These are phyloP conservation scores for Vachellia pachyceras DNA, from an alignment of 306 rosid species.

Conservation along the genomic window DNA sequence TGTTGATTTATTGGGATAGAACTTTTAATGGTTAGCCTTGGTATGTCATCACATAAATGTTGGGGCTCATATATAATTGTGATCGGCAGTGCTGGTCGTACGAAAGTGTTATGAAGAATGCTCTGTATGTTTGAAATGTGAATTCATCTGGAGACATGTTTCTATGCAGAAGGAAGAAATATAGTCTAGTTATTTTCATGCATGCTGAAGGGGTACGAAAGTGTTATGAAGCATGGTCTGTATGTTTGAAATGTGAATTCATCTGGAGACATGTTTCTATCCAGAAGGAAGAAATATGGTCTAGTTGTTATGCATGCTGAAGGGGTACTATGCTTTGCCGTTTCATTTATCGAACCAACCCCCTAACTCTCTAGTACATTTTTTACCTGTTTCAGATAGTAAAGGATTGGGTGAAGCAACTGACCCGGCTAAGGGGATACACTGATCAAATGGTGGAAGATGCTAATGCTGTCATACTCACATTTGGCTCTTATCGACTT, in stretches of 20 bases:
- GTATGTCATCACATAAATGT: background rate
- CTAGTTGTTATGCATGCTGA: background rate
- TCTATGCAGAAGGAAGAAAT: background rate
- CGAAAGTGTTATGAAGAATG: background rate
- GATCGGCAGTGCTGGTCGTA: too few species aligned
- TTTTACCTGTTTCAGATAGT: slow-evolving; percentile 61
- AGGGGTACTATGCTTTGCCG: background rate
- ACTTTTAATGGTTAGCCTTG: background rate
- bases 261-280: background rate
- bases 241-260: slow-evolving; percentile 2
- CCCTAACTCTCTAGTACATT: background rate
- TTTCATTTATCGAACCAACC: background rate
- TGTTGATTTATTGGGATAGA: background rate
- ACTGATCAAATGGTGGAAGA: slow-evolving; percentile 95
- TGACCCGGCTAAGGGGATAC: slow-evolving; percentile 78
- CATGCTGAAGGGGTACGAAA: background rate
- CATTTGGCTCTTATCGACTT: slow-evolving; percentile 66
- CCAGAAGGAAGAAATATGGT: background rate
- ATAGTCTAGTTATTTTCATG: background rate
- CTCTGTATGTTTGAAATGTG: background rate
- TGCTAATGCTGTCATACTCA: slow-evolving; percentile 75
- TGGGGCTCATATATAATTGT: too few species aligned
- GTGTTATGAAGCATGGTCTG: background rate
- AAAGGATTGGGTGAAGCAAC: slow-evolving; percentile 81
- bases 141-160: background rate